These are phyloP conservation scores for Diddensiella transvaalensis DNA, from an alignment of 805 yeast genomes.

Conservation along the genomic window DNA sequence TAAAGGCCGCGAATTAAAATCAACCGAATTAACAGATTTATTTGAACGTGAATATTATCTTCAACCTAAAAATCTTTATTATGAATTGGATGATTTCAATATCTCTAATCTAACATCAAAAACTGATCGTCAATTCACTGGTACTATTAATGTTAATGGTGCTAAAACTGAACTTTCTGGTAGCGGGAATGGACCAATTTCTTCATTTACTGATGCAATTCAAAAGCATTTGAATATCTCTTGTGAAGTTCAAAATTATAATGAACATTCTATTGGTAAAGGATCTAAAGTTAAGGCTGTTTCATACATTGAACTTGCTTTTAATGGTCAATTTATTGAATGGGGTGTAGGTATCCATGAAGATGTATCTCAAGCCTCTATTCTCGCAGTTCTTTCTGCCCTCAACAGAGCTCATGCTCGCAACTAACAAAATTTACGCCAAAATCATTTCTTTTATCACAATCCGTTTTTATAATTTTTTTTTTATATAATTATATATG, in stretches of 20 bases:
- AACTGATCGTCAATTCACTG: conserved; percentile 44
- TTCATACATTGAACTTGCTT: conserved; percentile 63
- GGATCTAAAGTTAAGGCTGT: conserved; percentile 74
- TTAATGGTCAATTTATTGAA: conserved; percentile 40
- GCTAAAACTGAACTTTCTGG: conserved; percentile 46
- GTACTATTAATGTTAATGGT: conserved; percentile 48
- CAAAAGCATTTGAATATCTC: conserved; percentile 44
- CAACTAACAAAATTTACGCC: not conserved
- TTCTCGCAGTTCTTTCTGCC: conserved; percentile 44
- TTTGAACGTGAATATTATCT: conserved; percentile 59
- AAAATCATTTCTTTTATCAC: no score
- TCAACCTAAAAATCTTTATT: conserved; percentile 24
- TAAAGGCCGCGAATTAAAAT: conserved; percentile 66
- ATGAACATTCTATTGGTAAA: conserved; percentile 75
- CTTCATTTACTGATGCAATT: conserved; percentile 66
- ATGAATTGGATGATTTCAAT: conserved; percentile 46
- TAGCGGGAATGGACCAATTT: conserved; percentile 77
- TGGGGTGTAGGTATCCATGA: conserved; percentile 96
- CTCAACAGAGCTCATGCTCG: conserved; percentile 28
- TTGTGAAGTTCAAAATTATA: conserved; percentile 64
- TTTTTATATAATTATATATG: not conserved
- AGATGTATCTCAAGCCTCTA: conserved; percentile 84
- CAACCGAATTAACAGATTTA: conserved; percentile 59
- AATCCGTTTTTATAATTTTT: not conserved
- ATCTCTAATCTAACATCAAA: conserved; percentile 31